A percentile compares a stretch with the other conserved stretches of the same genome.
phyloP scores from a whole-genome alignment of 495 filamentous ascomycete genomes.

The Aspergillus mulundensis region DNA sequence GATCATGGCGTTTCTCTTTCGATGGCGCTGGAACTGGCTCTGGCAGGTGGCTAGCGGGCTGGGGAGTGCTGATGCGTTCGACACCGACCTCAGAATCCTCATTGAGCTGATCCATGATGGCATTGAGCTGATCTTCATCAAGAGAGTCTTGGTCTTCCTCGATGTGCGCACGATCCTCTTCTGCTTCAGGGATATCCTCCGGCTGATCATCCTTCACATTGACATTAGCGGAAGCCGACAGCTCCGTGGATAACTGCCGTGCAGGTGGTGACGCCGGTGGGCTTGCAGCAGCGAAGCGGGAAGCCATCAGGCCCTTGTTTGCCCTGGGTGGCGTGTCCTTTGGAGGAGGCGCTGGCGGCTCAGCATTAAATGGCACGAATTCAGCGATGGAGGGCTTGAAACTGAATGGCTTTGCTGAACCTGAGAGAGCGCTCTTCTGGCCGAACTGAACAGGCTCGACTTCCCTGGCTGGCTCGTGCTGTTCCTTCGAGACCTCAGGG shows the following conservation, averaged over 20 bases:
- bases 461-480: constrained; percentile 11
- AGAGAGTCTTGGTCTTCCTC: constrained; percentile 38
- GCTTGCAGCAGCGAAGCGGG: constrained; percentile 34
- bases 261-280: constrained; percentile 19
- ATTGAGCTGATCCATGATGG: constrained; percentile 78
- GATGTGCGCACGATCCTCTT: constrained; percentile 14
- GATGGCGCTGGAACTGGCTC: constrained; percentile 44
- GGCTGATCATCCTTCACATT: constrained; percentile 3
- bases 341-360: constrained; percentile 20
- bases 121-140: constrained; percentile 78
- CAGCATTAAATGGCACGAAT: constrained; percentile 42
- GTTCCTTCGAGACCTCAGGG: background rate
- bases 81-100: constrained; percentile 68
- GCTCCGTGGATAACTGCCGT: background rate
- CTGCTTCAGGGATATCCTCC: constrained; percentile 12
- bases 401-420: constrained; percentile 64
- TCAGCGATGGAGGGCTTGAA: constrained; percentile 49
- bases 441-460: constrained; percentile 20
- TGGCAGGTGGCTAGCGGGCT: constrained; percentile 34
- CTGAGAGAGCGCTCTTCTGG: constrained; percentile 49
- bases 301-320: constrained; percentile 34
- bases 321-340: constrained; percentile 7
- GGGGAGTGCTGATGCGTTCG: constrained; percentile 53
- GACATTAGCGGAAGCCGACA: constrained; percentile 1
- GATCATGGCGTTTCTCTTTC: constrained; percentile 52